A percentile compares a stretch with the other conserved stretches of the same genome.
These are phyloP conservation scores for Dioscorea cayenensis DNA, from an alignment of 116 monocot genomes.

Conservation along the genomic window DNA sequence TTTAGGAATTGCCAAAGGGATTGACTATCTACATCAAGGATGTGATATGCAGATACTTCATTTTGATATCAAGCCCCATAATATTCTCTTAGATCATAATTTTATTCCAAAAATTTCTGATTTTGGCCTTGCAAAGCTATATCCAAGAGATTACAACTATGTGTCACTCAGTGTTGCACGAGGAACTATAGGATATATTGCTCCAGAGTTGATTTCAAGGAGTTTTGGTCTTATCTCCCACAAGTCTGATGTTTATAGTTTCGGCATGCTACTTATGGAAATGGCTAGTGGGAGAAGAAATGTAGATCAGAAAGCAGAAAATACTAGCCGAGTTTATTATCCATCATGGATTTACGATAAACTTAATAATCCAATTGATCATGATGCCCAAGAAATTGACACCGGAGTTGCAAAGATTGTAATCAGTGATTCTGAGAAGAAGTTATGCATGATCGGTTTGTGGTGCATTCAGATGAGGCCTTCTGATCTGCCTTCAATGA, in stretches of 20 bases:
- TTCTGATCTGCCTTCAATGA: conserved; percentile 27
- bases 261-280: conserved; percentile 30
- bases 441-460: conserved; percentile 27
- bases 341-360: conserved; percentile 47
- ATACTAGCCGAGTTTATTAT: conserved; percentile 26
- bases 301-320: conserved; percentile 10
- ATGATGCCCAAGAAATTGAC: not conserved
- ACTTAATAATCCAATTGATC: not conserved
- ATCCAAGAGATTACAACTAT: conserved; percentile 23
- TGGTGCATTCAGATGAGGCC: conserved; percentile 57
- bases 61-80: not conserved
- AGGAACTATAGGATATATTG: conserved; percentile 44
- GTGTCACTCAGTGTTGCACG: conserved; percentile 18
- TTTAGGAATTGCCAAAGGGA: not conserved
- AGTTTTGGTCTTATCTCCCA: conserved; percentile 15
- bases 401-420: not conserved
- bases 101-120: conserved; percentile 42
- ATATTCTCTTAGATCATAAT: conserved; percentile 16
- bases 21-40: not conserved
- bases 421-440: conserved; percentile 22
- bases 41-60: conserved; percentile 1
- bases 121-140: conserved; percentile 51
- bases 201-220: conserved; percentile 26
- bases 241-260: conserved; percentile 36
- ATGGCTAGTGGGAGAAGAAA: conserved; percentile 36